Conservation (phyloP, 768 basidiomycete genomes). For the Royoungia palumana region DNA sequence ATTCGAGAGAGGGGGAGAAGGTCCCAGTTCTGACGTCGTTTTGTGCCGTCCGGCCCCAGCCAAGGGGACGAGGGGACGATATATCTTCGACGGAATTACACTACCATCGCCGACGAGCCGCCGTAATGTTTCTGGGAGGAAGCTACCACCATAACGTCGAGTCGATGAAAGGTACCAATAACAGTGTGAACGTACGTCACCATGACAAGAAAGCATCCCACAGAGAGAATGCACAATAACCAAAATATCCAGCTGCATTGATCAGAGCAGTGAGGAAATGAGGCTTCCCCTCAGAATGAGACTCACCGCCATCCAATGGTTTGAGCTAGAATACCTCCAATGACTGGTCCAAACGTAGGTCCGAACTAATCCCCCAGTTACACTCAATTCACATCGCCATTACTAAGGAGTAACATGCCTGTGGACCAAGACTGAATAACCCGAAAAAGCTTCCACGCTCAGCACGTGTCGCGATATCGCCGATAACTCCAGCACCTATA, state of each 20-base stretch:
- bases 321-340: slow-evolving; percentile 55
- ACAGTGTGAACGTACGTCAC: slow-evolving; percentile 4
- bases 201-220: slow-evolving; percentile 12
- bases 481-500: slow-evolving; percentile 69
- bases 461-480: slow-evolving; percentile 68
- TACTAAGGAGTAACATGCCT: slow-evolving; percentile 38
- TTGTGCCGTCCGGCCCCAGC: slow-evolving; percentile 23
- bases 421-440: slow-evolving; percentile 60
- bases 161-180: background rate
- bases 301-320: slow-evolving; percentile 61
- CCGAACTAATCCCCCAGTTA: slow-evolving; percentile 41
- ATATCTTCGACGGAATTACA: slow-evolving; percentile 21
- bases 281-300: background rate
- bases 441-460: slow-evolving; percentile 78
- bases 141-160: slow-evolving; percentile 10
- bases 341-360: slow-evolving; percentile 47
- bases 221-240: slow-evolving; percentile 18
- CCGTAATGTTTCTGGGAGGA: slow-evolving; percentile 22
- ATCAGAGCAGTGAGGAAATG: background rate
- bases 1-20: slow-evolving; percentile 32
- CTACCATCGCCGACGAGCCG: slow-evolving; percentile 31
- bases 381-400: background rate
- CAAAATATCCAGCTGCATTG: slow-evolving; percentile 22
- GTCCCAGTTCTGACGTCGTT: background rate
- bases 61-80: slow-evolving; percentile 27